Percentiles rank a stretch among this genome's conserved stretches.
These are phyloP conservation scores for Lodderomyces parapsilosis DNA, from an alignment of 1,139 yeast genomes.

Conservation along the genomic window DNA sequence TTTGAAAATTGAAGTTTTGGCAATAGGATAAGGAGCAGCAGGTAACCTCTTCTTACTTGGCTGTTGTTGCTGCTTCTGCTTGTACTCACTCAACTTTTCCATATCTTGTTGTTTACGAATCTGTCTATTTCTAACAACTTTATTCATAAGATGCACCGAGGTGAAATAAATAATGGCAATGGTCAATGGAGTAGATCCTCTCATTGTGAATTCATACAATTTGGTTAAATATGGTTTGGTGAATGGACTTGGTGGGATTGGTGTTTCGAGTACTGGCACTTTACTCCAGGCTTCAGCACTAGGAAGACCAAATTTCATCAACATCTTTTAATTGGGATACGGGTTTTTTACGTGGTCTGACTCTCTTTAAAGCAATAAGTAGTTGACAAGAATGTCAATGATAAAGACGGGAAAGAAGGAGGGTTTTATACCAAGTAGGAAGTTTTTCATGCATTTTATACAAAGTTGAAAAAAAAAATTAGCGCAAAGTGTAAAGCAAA, in stretches of 20 bases:
- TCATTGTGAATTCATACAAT: conserved; percentile 34
- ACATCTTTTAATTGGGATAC: conserved; percentile 9
- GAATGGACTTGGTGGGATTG: conserved; percentile 41
- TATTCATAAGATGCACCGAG: conserved; percentile 57
- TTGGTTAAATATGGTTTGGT: conserved; percentile 23
- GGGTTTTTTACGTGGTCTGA: too few species aligned
- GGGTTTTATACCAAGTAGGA: too few species aligned
- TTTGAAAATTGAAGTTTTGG: conserved; percentile 50
- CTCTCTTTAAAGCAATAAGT: too few species aligned
- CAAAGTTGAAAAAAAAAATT: neutral
- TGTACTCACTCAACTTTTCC: conserved; percentile 6
- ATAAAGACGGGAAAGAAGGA: too few species aligned
- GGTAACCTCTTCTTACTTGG: conserved; percentile 31
- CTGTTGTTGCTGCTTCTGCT: too few species aligned
- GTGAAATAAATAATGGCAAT: conserved; percentile 62
- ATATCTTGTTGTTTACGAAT: conserved; percentile 18
- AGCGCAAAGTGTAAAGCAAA: neutral
- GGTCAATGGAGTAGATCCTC: conserved; percentile 50
- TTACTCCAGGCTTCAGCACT: conserved; percentile 28
- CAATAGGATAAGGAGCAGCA: conserved; percentile 55
- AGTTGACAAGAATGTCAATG: too few species aligned
- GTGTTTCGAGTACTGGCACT: conserved; percentile 31
- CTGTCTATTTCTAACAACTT: conserved; percentile 37
- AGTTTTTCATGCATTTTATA: neutral
- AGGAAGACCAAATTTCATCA: conserved; percentile 41